A percentile compares a stretch with the other conserved stretches of the same genome.
Conservation (phyloP, 257 asterid species). For the Cinchona pubescens region DNA sequence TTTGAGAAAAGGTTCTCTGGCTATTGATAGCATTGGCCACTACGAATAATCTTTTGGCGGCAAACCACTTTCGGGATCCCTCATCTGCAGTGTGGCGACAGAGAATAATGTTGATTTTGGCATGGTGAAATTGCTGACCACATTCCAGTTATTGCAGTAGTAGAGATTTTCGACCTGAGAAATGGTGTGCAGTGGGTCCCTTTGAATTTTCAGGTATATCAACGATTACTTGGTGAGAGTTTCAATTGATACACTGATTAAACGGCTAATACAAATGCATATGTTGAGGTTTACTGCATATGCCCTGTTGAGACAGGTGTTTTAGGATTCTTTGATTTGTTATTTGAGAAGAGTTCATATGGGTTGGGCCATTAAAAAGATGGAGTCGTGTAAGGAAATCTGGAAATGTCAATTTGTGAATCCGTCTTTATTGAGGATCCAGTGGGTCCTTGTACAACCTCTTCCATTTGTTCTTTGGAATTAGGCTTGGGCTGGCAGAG, state of each 20-base stretch:
- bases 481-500: conserved; percentile 28
- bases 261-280: not conserved
- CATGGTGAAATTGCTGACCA: not conserved
- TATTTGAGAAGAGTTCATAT: not conserved
- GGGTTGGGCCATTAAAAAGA: conserved; percentile 18
- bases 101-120: conserved; percentile 1
- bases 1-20: conserved; percentile 28
- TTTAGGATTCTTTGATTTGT: conserved; percentile 18
- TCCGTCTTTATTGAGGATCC: conserved; percentile 29
- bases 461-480: conserved; percentile 28
- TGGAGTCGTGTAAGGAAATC: conserved; percentile 5
- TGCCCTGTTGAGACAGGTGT: not conserved
- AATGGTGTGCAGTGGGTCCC: conserved; percentile 13
- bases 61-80: conserved; percentile 1
- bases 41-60: not conserved
- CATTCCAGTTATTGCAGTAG: not conserved
- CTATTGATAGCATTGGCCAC: conserved; percentile 14
- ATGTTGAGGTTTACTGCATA: conserved; percentile 24
- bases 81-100: conserved; percentile 4
- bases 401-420: conserved; percentile 28
- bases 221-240: conserved; percentile 1
- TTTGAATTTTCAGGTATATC: conserved; percentile 5
- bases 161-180: not conserved
- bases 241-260: not conserved
- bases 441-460: conserved; percentile 35